phyloP scores from a whole-genome alignment of 2,329 filamentous ascomycete species.

The Colletotrichum godetiae region DNA sequence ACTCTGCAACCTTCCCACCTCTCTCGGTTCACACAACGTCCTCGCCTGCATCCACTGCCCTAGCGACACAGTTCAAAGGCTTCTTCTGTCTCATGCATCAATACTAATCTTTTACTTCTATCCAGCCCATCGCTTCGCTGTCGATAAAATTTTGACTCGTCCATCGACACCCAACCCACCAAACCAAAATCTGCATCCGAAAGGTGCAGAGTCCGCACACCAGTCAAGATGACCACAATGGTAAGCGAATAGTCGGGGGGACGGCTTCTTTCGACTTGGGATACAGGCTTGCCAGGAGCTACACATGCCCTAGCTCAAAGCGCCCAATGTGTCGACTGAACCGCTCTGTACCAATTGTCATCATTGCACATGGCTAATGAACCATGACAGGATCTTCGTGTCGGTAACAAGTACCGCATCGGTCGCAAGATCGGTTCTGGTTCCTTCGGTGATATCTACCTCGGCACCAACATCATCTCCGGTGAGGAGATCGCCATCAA shows the following conservation, averaged over 20 bases:
- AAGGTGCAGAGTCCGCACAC: conserved; percentile 33
- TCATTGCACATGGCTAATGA: conserved; percentile 36
- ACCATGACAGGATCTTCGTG: conserved; percentile 84
- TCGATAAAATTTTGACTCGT: background rate
- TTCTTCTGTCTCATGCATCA: background rate
- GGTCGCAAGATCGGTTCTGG: conserved; percentile 99
- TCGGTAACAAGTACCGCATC: conserved; percentile 99
- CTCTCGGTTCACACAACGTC: conserved; percentile 37
- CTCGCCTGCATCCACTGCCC: conserved; percentile 27
- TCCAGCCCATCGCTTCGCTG: background rate
- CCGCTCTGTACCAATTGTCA: background rate
- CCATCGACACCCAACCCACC: conserved; percentile 1
- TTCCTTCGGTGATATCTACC: conserved; percentile 98
- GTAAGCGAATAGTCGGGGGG: conserved; percentile 46
- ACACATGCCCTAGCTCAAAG: background rate
- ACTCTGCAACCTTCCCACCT: conserved; percentile 34
- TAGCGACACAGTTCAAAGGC: conserved; percentile 7
- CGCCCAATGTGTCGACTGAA: background rate
- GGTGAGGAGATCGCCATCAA: conserved; percentile 99
- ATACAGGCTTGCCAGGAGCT: background rate
- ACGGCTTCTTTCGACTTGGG: background rate
- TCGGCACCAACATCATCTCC: conserved; percentile 99
- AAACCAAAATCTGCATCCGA: conserved; percentile 7
- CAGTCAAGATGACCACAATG: conserved; percentile 62
- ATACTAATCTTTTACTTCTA: background rate